Conservation (phyloP, 345 rosid species). For the Iberis pinnata region DNA sequence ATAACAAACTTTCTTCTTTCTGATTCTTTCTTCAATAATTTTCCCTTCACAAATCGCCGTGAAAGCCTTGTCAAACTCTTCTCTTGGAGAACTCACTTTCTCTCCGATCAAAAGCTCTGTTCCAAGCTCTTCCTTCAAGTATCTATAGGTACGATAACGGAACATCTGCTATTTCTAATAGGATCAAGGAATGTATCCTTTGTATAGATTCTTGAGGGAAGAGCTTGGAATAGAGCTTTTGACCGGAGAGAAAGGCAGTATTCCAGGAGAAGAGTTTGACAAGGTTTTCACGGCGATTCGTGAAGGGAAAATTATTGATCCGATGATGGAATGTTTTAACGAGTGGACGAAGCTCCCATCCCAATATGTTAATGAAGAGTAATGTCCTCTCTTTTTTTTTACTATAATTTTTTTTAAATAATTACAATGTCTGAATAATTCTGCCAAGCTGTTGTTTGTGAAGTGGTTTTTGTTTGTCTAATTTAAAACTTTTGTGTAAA, state of each 20-base stretch:
- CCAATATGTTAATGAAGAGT: constrained; percentile 35
- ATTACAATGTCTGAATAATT: constrained; percentile 23
- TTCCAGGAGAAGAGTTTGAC: constrained; percentile 73
- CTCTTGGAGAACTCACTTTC: constrained; percentile 56
- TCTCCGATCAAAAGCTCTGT: constrained; percentile 57
- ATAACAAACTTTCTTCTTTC: no score
- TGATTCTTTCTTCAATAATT: no score
- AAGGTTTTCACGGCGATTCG: constrained; percentile 58
- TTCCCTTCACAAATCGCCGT: constrained; percentile 56
- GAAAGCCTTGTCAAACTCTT: constrained; percentile 64
- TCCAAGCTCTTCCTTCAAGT: constrained; percentile 53
- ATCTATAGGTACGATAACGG: constrained; percentile 64
- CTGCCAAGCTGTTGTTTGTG: constrained; percentile 17
- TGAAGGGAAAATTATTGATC: constrained; percentile 56
- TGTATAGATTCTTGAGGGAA: constrained; percentile 59
- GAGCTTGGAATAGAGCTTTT: constrained; percentile 46
- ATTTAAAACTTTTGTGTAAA: constrained; percentile 8
- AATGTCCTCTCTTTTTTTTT: constrained; percentile 4
- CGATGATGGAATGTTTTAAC: constrained; percentile 55
- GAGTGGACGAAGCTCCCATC: constrained; percentile 77
- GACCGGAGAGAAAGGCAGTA: constrained; percentile 54
- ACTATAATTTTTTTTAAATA: background rate
- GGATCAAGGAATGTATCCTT: constrained; percentile 65
- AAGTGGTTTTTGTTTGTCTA: constrained; percentile 17
- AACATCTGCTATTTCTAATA: constrained; percentile 41